These are phyloP conservation scores for Cladophialophora immunda DNA, from an alignment of 2,329 filamentous ascomycete species.

Conservation along the genomic window DNA sequence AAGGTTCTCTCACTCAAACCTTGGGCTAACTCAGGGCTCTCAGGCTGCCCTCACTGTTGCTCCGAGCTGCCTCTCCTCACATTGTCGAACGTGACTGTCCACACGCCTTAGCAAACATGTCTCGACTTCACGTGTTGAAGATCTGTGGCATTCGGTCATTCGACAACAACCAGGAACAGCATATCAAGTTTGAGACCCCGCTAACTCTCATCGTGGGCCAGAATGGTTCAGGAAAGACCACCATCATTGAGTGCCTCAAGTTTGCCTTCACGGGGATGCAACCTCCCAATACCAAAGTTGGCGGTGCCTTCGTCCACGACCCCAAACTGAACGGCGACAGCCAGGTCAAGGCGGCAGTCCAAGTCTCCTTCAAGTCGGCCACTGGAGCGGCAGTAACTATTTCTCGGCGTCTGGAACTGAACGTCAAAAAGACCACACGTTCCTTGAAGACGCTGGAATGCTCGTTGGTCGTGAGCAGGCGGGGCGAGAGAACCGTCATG, in stretches of 20 bases:
- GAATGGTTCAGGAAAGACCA: conserved; percentile 98
- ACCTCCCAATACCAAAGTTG: conserved; percentile 83
- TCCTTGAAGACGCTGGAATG: conserved; percentile 86
- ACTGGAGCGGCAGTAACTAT: conserved; percentile 82
- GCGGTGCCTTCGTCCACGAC: conserved; percentile 94
- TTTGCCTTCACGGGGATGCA: conserved; percentile 96
- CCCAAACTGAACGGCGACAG: conserved; percentile 87
- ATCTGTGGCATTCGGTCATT: conserved; percentile 90
- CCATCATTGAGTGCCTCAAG: conserved; percentile 98
- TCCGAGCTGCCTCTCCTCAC: not conserved
- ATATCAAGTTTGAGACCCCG: conserved; percentile 86
- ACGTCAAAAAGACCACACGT: conserved; percentile 80
- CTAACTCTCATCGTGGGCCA: conserved; percentile 95
- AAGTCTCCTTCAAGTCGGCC: conserved; percentile 83
- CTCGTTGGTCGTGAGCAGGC: conserved; percentile 73
- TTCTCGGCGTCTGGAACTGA: conserved; percentile 84
- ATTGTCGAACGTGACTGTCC: not conserved
- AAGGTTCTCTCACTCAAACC: not conserved
- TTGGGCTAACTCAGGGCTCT: not conserved
- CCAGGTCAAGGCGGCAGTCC: conserved; percentile 89
- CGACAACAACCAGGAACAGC: conserved; percentile 74
- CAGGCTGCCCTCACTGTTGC: not conserved
- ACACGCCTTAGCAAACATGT: conserved; percentile 34
- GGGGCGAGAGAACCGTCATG: conserved; percentile 79
- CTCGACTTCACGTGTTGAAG: conserved; percentile 87